These are phyloP conservation scores for Sporothrix protearum DNA, from an alignment of 2,329 filamentous ascomycete genomes.

Conservation along the genomic window DNA sequence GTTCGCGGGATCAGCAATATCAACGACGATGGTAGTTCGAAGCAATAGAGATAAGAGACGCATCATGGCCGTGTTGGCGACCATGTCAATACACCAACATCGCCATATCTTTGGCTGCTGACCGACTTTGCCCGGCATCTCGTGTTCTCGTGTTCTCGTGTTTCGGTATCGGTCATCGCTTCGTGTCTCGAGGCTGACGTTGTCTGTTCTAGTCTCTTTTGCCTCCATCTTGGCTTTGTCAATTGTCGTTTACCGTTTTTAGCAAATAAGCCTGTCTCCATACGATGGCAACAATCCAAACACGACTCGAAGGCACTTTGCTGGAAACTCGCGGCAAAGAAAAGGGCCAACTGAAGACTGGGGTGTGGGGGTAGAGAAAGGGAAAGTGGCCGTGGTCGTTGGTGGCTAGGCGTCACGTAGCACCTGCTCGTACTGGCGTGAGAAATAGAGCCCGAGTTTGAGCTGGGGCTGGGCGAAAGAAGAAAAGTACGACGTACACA, in stretches of 20 bases:
- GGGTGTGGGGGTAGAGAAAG: not conserved
- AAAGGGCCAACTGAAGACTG: not conserved
- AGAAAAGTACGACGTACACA: no score
- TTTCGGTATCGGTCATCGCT: not conserved
- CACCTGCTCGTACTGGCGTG: constrained; percentile 17
- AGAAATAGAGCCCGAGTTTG: not conserved
- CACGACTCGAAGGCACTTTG: not conserved
- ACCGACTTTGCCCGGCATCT: not conserved
- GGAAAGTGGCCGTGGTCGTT: not conserved
- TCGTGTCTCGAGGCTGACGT: not conserved
- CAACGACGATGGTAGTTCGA: not conserved
- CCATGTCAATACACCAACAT: not conserved
- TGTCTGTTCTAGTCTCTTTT: not conserved
- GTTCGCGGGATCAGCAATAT: not conserved
- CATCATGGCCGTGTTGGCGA: not conserved
- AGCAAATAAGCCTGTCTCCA: not conserved
- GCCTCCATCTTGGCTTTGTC: not conserved
- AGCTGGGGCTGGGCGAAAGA: not conserved
- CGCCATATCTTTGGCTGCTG: not conserved
- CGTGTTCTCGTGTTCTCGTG: constrained; percentile 8
- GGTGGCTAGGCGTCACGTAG: constrained; percentile 21
- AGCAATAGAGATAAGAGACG: not conserved
- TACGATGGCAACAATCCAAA: constrained; percentile 16
- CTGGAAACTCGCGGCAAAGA: not conserved
- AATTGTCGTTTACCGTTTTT: not conserved